Percentiles rank a stretch among this genome's conserved stretches.
phyloP scores from a whole-genome alignment of 257 asterid genomes.

The Pogostemon cablin region DNA sequence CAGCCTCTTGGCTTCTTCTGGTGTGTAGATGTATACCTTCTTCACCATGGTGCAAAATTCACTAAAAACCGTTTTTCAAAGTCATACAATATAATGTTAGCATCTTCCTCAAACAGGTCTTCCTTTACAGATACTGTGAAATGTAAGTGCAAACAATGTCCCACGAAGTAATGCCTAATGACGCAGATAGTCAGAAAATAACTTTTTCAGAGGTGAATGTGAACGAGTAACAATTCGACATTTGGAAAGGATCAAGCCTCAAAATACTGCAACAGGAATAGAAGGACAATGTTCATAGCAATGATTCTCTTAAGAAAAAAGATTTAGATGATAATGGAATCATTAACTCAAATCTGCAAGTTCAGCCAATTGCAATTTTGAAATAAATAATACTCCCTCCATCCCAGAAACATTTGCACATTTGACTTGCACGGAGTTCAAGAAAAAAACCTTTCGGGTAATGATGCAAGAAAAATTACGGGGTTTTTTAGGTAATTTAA shows the following conservation, averaged over 20 bases:
- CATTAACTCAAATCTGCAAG: not conserved
- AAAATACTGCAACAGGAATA: no score
- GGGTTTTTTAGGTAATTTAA: no score
- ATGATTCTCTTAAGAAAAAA: not conserved
- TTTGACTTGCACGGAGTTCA: no score
- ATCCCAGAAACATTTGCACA: not conserved
- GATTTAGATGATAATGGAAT: not conserved
- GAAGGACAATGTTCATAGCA: not conserved
- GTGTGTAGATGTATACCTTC: slow-evolving; percentile 76
- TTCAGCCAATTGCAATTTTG: not conserved
- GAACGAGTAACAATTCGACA: slow-evolving; percentile 12
- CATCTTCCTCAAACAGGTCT: not conserved
- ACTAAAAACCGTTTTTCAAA: slow-evolving; percentile 41
- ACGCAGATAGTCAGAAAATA: not conserved
- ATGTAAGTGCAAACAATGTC: not conserved
- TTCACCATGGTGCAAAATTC: slow-evolving; percentile 95
- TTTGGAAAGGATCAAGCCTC: not conserved
- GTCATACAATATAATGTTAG: slow-evolving; percentile 26
- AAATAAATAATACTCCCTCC: not conserved
- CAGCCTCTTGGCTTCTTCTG: slow-evolving; percentile 85
- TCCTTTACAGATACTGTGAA: not conserved
- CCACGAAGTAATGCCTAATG: not conserved
- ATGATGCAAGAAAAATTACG: no score
- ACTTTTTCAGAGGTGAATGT: not conserved
- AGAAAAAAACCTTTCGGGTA: no score